phyloP scores from a whole-genome alignment of 2,329 filamentous ascomycete species.

The Hymenoscyphus scutula region DNA sequence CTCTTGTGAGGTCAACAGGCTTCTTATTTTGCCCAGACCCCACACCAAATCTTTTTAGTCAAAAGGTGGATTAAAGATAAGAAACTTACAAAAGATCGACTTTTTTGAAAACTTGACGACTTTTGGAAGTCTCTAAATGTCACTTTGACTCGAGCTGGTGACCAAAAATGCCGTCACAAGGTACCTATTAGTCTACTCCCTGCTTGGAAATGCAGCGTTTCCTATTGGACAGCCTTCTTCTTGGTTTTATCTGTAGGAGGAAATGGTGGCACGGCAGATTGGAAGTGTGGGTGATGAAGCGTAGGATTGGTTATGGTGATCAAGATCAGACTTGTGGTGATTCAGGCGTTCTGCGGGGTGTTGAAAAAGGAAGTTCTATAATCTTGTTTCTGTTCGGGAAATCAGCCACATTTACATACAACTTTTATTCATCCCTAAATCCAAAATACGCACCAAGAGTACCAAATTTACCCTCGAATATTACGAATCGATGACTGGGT shows the following conservation, averaged over 20 bases:
- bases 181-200: background rate
- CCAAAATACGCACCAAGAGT: background rate
- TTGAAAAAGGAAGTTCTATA: background rate
- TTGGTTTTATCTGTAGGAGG: background rate
- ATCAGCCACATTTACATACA: background rate
- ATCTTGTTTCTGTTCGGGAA: background rate
- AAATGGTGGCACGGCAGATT: background rate
- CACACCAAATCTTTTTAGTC: background rate
- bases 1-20: background rate
- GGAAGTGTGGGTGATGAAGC: background rate
- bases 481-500: constrained; percentile 9
- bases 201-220: constrained; percentile 13
- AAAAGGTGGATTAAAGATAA: background rate
- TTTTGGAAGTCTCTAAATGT: background rate
- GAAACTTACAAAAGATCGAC: background rate
- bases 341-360: background rate
- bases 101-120: background rate
- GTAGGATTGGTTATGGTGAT: background rate
- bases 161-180: constrained; percentile 1
- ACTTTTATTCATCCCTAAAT: background rate
- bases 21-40: background rate
- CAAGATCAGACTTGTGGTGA: background rate
- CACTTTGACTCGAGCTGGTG: background rate
- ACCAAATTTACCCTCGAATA: constrained; percentile 3
- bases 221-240: constrained; percentile 12